Base-by-base conservation (phyloP, 805 yeast genomes). In the Lipomyces yamanashiensis region DNA sequence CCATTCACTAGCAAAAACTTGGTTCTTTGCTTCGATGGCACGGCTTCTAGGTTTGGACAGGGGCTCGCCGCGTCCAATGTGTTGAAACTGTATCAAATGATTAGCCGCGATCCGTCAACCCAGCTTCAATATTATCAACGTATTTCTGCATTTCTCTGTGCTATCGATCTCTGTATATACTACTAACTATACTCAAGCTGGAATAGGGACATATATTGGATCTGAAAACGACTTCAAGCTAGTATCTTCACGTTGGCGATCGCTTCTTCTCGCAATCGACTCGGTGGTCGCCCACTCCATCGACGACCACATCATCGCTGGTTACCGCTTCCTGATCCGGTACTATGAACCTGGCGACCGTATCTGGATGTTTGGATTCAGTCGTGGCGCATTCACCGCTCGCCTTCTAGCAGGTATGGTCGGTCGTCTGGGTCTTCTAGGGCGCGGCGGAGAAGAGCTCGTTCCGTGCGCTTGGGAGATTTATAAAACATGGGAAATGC, bases 321-420 rank as follows among this genome's bases (percentile, higher is more conserved):
- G 60, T 12, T 69, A 69, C 55, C 49, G 56, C 23, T 69, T 62
- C 45, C 49, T 69, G 33, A 33, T 70, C 43, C 58, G 59, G 15
- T 37, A 67, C 56, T 69, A 70, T 47, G 40, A 53, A 17, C 48
- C 64, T 7, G 72, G 72, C 21, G 71, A 69, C 55, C 57, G 62
- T 12, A 70, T 69, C 50, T 69, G 62, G 62, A 45, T 69, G 54
- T 69, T 69, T 50, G 72, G 72, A n/a, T 69, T 55, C 55, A 59
- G 67, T 56, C 77, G 91, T 36, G 92, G 91, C 10, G 87, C 89
- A 5, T 86, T 85, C 70, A 79, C 84, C 5, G 89, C 89, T 0
- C 77, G 90, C 51, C 84, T 87, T 0, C 72, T 87, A 23, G 84
- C 87, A 1, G 88, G 88, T 0, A 84, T 87, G 89, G 75, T 87